Base-by-base conservation (phyloP, 805 yeast genomes). In the Monosporozyma solicola region DNA sequence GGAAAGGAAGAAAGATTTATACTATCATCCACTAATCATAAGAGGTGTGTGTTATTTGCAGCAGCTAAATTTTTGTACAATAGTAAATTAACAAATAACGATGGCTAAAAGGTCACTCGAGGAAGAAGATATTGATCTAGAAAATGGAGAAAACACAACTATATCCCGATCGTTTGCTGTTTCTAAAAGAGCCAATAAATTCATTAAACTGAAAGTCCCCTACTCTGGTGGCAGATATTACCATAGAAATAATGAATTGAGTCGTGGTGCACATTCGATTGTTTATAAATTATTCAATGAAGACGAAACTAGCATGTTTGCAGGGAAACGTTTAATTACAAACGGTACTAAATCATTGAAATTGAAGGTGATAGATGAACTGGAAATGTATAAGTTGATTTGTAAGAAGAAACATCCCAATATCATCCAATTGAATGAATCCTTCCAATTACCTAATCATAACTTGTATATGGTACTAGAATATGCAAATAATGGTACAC, bases 241-340 rank as follows among this genome's bases (percentile, higher is more conserved):
- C 15, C 41, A 35, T 33, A 43, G 41, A 29, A 45, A 37, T 32
- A 50, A 45, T 11, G 52, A 50, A 29, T 44, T 50, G n/a, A 50
- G 48, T 45, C 41, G 52, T 20, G 54, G 54, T n/a, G 15, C 33
- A 6, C 54, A 52, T 52, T 52, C 54, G 4, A 29, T 48, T 15
- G 51, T 48, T 7, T 52, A 48, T 27, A 52, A 41, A 13, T 13
- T 52, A 15, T 44, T 35, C 7, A 31, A 47, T 41, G 95, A 88
- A 69, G 84, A 88, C 55, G 75, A 80, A 56, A 97, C 96, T 35
- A 79, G 80, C 63, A 78, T 87, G 2, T 92, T 76, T 69, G 98
- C 98, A n/a, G 98, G 98, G 29, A 92, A 92, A 65, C 92, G 97
- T 0, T 94, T 92, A 45, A 97, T 97, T 53, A 92, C 90, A 70